A percentile compares a stretch with the other conserved stretches of the same genome.
Conservation (phyloP, 495 filamentous ascomycete species). For the Annulohypoxylon stygium region DNA sequence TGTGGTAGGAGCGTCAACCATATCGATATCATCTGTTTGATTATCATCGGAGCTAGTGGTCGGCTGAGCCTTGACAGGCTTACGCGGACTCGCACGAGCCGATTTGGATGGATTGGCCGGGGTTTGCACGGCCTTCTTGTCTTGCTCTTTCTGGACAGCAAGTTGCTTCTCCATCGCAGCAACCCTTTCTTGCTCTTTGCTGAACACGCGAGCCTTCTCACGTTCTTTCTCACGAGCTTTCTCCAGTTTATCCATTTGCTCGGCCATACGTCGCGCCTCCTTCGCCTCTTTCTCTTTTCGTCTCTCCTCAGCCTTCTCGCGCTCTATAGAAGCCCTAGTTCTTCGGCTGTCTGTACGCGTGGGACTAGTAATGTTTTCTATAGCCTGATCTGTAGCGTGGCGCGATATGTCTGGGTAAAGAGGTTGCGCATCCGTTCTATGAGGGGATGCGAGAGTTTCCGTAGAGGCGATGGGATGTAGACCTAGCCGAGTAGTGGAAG, state of each 20-base stretch:
- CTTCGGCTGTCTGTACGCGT: conserved; percentile 65
- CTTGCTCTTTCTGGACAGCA: conserved; percentile 59
- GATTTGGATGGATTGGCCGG: conserved; percentile 57
- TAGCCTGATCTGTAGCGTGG: conserved; percentile 50
- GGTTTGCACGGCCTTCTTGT: conserved; percentile 51
- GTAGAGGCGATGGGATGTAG: conserved; percentile 54
- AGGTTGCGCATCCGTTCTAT: conserved; percentile 49
- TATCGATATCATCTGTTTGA: conserved; percentile 58
- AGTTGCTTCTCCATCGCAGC: conserved; percentile 63
- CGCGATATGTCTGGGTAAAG: conserved; percentile 62
- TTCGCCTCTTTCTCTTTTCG: conserved; percentile 71
- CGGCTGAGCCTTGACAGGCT: conserved; percentile 59
- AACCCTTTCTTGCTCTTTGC: conserved; percentile 72
- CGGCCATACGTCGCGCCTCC: conserved; percentile 59
- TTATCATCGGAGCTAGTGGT: conserved; percentile 55
- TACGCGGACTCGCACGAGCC: conserved; percentile 63
- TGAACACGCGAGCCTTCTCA: conserved; percentile 71
- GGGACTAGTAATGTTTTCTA: conserved; percentile 55
- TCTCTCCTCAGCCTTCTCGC: conserved; percentile 73
- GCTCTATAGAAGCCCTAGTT: conserved; percentile 81
- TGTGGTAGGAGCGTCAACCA: conserved; percentile 63
- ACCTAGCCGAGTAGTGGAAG: conserved; percentile 56
- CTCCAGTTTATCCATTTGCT: conserved; percentile 69
- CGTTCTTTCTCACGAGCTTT: conserved; percentile 68
- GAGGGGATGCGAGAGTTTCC: conserved; percentile 54